Conservation (phyloP, 768 basidiomycete species). For the Neoboletus brunneissimus region DNA sequence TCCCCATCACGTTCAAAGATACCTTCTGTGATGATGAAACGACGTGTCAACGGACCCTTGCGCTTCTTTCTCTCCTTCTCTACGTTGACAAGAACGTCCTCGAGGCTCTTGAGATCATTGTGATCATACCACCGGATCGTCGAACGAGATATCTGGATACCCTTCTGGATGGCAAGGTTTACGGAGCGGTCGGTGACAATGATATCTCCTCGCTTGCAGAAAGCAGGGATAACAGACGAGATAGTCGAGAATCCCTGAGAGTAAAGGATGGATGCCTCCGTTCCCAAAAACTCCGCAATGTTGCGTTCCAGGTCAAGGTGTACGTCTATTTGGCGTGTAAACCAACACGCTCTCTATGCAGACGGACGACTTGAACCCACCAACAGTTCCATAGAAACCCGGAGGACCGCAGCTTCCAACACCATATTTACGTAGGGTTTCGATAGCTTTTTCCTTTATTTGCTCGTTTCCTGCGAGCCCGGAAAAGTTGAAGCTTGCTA, state of each 20-base stretch:
- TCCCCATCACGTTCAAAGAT: slow-evolving; percentile 94
- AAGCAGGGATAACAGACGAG: slow-evolving; percentile 93
- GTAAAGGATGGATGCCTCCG: slow-evolving; percentile 88
- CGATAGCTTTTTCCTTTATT: slow-evolving; percentile 82
- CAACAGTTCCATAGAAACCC: slow-evolving; percentile 95
- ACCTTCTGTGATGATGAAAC: slow-evolving; percentile 96
- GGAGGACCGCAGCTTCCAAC: slow-evolving; percentile 95
- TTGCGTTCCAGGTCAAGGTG: slow-evolving; percentile 87
- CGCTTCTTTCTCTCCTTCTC: slow-evolving; percentile 90
- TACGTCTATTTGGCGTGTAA: slow-evolving; percentile 57
- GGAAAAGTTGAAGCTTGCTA: slow-evolving; percentile 89
- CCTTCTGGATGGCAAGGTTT: slow-evolving; percentile 94
- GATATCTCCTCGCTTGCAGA: slow-evolving; percentile 95
- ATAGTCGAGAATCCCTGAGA: slow-evolving; percentile 91
- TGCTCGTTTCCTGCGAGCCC: slow-evolving; percentile 85
- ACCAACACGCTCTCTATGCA: background rate
- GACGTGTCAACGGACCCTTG: slow-evolving; percentile 73
- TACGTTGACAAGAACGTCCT: slow-evolving; percentile 77
- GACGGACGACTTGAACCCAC: slow-evolving; percentile 42
- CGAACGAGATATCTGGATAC: slow-evolving; percentile 88
- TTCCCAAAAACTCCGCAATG: slow-evolving; percentile 87
- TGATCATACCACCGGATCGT: slow-evolving; percentile 96
- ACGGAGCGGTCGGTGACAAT: slow-evolving; percentile 98
- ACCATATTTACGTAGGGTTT: slow-evolving; percentile 84
- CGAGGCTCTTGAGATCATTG: slow-evolving; percentile 88